Base-by-base conservation (phyloP, 1,284 basidiomycete genomes). In the Tremellales sp. region DNA sequence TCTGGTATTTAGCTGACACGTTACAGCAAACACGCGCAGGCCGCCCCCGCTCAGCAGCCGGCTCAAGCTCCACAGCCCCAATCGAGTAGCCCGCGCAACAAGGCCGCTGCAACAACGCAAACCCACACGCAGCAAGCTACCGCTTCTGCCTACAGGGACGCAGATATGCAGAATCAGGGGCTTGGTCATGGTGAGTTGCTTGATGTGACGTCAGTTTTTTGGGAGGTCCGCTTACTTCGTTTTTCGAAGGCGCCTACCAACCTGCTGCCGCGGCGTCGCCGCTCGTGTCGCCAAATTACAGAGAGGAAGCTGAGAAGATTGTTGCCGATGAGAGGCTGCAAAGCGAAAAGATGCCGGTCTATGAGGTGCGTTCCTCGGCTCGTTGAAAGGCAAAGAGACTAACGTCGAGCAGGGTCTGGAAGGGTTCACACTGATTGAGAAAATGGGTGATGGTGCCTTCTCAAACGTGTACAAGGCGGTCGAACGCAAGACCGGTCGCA, bases 361-460 rank as follows among this genome's bases (percentile, higher is more conserved):
- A 92, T 73, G 83, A 82, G 65, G 70, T 70, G 31, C 33, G 65
- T 48, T 3, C 1, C 10, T 16, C 19, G 25, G 14, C 14, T 27
- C 12, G 29, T 21, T 22, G 21, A 19, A 12, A 45, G 28, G 43
- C 49, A 41, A 38, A 29, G 27, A 27, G n/a, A 36, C 49, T 54
- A 18, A 51, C 34, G 13, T 32, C 10, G 22, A n/a, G 33, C 41
- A 71, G 66, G 90, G 89, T 18, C 79, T 94, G 41, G 91, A 94
- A 70, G 81, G 82, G 50, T 94, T 82, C 74, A 79, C 78, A 51
- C 78, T 95, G 18, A 55, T 90, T 16, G 84, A 87, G 56, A 94
- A 94, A 79, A 95, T 94, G 91, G 92, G 91, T 77, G 91, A 95
- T 62, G 95, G 95, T 54, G 95, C 95, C 31, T 98, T 99, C 72